A percentile compares a stretch with the other conserved stretches of the same genome.
Conservation (phyloP, 176 grass and related monocot genomes). For the Coix lacrymajobi region DNA sequence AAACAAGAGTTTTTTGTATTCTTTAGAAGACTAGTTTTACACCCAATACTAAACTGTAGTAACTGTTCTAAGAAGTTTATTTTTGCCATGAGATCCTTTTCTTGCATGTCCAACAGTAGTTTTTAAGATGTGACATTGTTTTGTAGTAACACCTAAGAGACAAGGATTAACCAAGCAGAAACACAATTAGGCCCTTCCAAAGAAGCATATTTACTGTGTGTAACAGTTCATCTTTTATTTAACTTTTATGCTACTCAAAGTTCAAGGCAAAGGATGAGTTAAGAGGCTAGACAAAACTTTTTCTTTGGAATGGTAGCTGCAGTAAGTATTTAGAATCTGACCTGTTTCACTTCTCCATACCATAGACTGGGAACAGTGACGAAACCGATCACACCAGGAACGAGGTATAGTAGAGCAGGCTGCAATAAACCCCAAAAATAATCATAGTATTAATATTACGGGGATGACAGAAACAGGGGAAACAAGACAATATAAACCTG, state of each 20-base stretch:
- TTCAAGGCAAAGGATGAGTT: background rate
- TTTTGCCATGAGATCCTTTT: background rate
- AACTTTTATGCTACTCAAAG: background rate
- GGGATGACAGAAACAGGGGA: background rate
- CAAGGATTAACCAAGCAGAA: background rate
- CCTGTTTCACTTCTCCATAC: constrained; percentile 79
- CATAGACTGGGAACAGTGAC: constrained; percentile 68
- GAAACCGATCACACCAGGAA: constrained; percentile 83
- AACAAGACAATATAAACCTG: constrained; percentile 7
- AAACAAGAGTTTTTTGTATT: background rate
- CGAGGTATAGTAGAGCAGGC: constrained; percentile 84
- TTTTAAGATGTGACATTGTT: background rate
- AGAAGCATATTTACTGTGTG: background rate
- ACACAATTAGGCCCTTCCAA: background rate
- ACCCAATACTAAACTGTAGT: background rate
- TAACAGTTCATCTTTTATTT: background rate
- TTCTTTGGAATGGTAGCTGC: background rate
- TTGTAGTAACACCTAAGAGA: background rate
- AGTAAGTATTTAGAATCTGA: constrained; percentile 17
- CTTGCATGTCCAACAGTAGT: background rate
- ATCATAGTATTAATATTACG: background rate
- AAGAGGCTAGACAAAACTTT: background rate
- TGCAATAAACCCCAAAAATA: constrained; percentile 21
- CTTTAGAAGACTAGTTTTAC: background rate
- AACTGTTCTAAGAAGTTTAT: background rate